Evolutionary conservation across 345 rosid species (phyloP).

Genomic region (Adansonia digitata): DNA sequence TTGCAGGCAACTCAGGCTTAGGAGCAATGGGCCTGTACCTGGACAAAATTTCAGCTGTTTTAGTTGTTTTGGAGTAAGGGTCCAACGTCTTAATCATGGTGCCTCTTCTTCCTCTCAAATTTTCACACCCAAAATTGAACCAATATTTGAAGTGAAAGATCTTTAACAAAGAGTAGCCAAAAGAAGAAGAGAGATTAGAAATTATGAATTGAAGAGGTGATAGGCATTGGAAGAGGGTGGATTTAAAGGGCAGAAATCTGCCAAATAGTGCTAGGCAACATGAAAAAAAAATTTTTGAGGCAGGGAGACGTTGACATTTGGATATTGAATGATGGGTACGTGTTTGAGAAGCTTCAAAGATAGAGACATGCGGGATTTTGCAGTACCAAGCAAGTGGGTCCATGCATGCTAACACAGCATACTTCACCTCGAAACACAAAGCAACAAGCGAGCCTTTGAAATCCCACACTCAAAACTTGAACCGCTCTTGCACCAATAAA

Average conservation of each 20-base stretch:
- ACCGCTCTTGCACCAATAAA: constrained; percentile 33
- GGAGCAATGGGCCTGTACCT: constrained; percentile 93
- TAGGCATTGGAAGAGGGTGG: background rate
- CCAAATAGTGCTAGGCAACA: constrained; percentile 51
- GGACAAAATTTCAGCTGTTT: constrained; percentile 91
- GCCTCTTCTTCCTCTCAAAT: background rate
- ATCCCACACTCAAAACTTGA: background rate
- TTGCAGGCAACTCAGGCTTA: constrained; percentile 48
- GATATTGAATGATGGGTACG: constrained; percentile 59
- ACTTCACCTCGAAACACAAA: background rate
- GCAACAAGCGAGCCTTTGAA: background rate
- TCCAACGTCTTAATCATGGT: constrained; percentile 65
- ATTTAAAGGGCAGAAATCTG: background rate
- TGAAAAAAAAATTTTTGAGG: constrained; percentile 27
- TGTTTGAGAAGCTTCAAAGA: constrained; percentile 40
- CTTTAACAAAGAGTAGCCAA: background rate
- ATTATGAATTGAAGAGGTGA: background rate
- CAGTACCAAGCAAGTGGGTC: constrained; percentile 35
- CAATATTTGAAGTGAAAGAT: background rate
- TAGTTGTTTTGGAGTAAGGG: constrained; percentile 48
- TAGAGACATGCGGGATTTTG: constrained; percentile 53
- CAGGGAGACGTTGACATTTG: constrained; percentile 53
- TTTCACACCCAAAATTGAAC: background rate
- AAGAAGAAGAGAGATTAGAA: background rate
- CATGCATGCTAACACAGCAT: constrained; percentile 42